Evolutionary conservation across 768 basidiomycete species (phyloP).

Genomic region (Thelephora aurantiotincta): DNA sequence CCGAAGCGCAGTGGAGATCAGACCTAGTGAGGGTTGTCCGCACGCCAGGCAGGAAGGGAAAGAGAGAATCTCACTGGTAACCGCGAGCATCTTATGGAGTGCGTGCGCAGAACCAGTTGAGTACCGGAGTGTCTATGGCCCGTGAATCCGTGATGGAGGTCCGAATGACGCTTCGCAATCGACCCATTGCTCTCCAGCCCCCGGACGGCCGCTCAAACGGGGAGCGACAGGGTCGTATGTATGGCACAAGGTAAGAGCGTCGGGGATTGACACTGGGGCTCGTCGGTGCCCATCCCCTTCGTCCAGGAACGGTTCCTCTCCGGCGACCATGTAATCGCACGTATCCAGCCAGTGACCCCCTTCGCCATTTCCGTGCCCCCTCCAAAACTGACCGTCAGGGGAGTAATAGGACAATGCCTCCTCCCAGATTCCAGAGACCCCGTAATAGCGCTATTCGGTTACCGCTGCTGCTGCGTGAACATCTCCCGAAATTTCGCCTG

Average conservation of each 20-base stretch:
- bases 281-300: constrained; percentile 7
- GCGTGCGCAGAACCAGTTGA: constrained; percentile 66
- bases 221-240: constrained; percentile 42
- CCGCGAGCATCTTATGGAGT: constrained; percentile 74
- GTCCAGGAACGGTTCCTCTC: constrained; percentile 57
- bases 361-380: background rate
- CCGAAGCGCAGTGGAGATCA: constrained; percentile 65
- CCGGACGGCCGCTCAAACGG: too few relatives aligned
- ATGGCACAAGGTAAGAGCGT: constrained; percentile 63
- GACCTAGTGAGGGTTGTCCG: constrained; percentile 34
- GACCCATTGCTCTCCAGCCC: too few relatives aligned
- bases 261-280: constrained; percentile 3
- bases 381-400: background rate
- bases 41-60: background rate
- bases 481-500: too few relatives aligned
- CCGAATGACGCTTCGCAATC: too few relatives aligned
- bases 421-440: too few relatives aligned
- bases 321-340: constrained; percentile 65
- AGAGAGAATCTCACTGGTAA: constrained; percentile 46
- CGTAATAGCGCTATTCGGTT: too few relatives aligned
- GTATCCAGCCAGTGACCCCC: constrained; percentile 25
- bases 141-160: background rate
- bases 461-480: too few relatives aligned
- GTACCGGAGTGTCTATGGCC: constrained; percentile 27
- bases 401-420: constrained; percentile 47